These are phyloP conservation scores for Geotrichum candidum DNA, from an alignment of 1,139 yeast species.

Conservation along the genomic window DNA sequence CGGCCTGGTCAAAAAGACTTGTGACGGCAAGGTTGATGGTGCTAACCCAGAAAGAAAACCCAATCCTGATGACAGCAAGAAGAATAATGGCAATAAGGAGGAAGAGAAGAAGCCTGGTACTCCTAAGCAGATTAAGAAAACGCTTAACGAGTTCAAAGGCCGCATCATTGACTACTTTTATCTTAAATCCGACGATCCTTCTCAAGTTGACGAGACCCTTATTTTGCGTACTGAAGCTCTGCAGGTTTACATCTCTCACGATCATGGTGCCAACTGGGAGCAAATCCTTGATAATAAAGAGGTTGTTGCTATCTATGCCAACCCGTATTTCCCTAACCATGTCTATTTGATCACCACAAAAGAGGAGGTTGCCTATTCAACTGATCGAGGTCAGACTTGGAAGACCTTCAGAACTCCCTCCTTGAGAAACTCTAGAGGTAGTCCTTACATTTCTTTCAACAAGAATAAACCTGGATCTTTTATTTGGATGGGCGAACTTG, in stretches of 20 bases:
- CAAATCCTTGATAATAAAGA: slow-evolving; percentile 45
- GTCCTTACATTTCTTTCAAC: slow-evolving; percentile 51
- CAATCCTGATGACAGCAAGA: slow-evolving; percentile 20
- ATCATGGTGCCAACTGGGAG: slow-evolving; percentile 66
- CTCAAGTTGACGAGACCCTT: slow-evolving; percentile 61
- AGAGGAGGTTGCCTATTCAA: slow-evolving; percentile 47
- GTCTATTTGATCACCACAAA: slow-evolving; percentile 55
- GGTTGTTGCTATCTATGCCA: slow-evolving; percentile 51
- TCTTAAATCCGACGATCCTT: slow-evolving; percentile 39
- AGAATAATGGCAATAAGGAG: slow-evolving; percentile 25
- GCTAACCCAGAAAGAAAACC: slow-evolving; percentile 1
- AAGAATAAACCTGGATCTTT: slow-evolving; percentile 50
- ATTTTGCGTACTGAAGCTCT: slow-evolving; percentile 51
- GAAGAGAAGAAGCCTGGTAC: slow-evolving; percentile 18
- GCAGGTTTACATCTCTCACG: slow-evolving; percentile 58
- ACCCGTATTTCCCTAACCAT: slow-evolving; percentile 56
- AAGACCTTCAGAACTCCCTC: slow-evolving; percentile 46
- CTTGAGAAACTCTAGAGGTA: slow-evolving; percentile 34
- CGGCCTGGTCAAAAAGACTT: slow-evolving; percentile 21
- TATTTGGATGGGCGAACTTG: slow-evolving; percentile 61
- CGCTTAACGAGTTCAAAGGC: slow-evolving; percentile 36
- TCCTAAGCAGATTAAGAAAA: slow-evolving; percentile 3
- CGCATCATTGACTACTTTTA: slow-evolving; percentile 52
- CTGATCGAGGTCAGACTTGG: slow-evolving; percentile 64
- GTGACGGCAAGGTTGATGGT: slow-evolving; percentile 18